These are phyloP conservation scores for Ascochyta lentis DNA, from an alignment of 2,329 filamentous ascomycete genomes.

Conservation along the genomic window DNA sequence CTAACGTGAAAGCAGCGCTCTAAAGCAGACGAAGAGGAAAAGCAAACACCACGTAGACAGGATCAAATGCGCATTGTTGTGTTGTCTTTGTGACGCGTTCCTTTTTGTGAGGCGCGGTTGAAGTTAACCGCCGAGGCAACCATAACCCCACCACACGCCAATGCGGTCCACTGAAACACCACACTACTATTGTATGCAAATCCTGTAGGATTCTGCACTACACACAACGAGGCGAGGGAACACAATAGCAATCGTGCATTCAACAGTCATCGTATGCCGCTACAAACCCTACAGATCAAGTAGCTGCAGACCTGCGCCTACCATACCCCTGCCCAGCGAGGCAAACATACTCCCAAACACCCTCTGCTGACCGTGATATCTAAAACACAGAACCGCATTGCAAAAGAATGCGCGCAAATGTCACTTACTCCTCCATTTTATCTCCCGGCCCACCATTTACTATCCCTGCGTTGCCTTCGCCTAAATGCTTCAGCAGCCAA, in stretches of 20 bases:
- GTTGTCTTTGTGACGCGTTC: constrained; percentile 5
- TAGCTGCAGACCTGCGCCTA: neutral
- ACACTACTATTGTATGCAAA: neutral
- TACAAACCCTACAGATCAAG: neutral
- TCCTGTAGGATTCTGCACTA: too few relatives aligned
- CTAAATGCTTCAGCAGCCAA: constrained; percentile 84
- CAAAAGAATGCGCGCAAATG: too few relatives aligned
- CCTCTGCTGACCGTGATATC: neutral
- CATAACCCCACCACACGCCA: neutral
- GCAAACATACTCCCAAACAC: neutral
- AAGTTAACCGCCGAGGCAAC: constrained; percentile 1
- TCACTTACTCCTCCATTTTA: constrained; percentile 44
- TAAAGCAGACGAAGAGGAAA: too few relatives aligned
- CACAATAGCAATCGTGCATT: neutral
- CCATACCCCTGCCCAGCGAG: neutral
- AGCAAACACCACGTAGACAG: neutral
- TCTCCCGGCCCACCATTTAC: constrained; percentile 30
- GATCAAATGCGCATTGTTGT: neutral
- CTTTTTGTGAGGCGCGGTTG: neutral
- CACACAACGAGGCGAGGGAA: neutral
- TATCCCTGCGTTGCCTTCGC: constrained; percentile 50
- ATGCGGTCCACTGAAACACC: neutral
- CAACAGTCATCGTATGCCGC: neutral
- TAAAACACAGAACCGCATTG: neutral
- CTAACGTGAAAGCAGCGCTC: too few relatives aligned